Base-by-base conservation (phyloP, 257 asterid genomes). In the Striga asiatica region DNA sequence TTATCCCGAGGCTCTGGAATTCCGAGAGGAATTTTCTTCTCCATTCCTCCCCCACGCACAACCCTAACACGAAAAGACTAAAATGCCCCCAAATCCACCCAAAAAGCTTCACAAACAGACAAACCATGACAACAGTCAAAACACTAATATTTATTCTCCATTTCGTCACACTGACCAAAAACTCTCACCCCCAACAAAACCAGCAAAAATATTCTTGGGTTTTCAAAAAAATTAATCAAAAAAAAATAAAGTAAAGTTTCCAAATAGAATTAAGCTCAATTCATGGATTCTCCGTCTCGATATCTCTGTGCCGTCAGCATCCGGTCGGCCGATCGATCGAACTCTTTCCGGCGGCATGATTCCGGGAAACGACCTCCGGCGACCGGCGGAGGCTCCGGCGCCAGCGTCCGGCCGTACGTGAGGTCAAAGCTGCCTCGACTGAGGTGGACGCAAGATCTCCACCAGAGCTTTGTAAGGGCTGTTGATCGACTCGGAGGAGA, bases 401-500 rank as follows among this genome's bases (percentile, higher is more conserved):
- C 23, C 35, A 64, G 71, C 7, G 81, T 79, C 32, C 68, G 93
- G 24, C 76, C 93, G 28, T 85, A 85, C 54, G 68, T 67, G 1
- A 70, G 95, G 78, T 79, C 93, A 1, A 80, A 72, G 38, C 31
- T 54, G 62, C 95, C 95, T 0, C 71, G 95, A 5, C 66, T 85
- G 17, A 57, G 73, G 65, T 85, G 95, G 95, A 85, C 93, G 0
- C 60, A 64, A 0, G 88, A 82, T 50, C 95, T 85, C 56, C 95
- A 85, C 18, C 81, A 58, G 17, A 47, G 81, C 47, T 82, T 85
- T 24, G 71, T 85, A 72, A 68, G 65, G 56, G 93, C 91, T 10
- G 91, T 82, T 6, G 68, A 85, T 2, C 74, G 77, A 2, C 88
- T 85, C 0, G 95, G 94, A 7, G 93, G 91, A 53, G 94, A 77